These are phyloP conservation scores for Oryza punctata DNA, from an alignment of 176 grass and related monocot species.

Conservation along the genomic window DNA sequence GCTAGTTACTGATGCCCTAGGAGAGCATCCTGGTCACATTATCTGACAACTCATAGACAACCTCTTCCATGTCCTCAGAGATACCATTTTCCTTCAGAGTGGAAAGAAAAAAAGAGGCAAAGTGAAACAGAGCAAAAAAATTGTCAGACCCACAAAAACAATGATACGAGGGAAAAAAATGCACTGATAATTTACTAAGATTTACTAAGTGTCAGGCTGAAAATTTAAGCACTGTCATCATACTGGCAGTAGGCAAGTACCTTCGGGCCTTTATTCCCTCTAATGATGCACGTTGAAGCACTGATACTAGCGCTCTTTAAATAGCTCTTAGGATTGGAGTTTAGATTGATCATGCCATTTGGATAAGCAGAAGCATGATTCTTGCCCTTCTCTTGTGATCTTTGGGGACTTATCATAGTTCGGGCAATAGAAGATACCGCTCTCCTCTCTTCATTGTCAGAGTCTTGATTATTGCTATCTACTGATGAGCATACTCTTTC, in stretches of 20 bases:
- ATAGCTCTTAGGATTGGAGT: constrained; percentile 31
- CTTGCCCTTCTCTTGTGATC: constrained; percentile 31
- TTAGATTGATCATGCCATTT: constrained; percentile 11
- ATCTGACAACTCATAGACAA: constrained; percentile 43
- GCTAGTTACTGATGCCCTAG: neutral
- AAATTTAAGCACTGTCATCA: neutral
- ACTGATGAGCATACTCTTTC: constrained; percentile 70
- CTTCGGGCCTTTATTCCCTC: constrained; percentile 41
- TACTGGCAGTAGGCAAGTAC: constrained; percentile 38
- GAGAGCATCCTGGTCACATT: constrained; percentile 38
- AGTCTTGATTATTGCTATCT: constrained; percentile 32
- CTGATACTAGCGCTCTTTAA: constrained; percentile 58
- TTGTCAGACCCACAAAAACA: neutral
- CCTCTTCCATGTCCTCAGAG: constrained; percentile 47
- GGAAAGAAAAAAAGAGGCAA: neutral
- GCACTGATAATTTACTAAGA: neutral
- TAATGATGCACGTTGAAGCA: constrained; percentile 55
- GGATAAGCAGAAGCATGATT: constrained; percentile 23
- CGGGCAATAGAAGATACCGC: constrained; percentile 49
- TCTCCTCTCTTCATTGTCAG: constrained; percentile 50
- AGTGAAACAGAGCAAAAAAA: neutral
- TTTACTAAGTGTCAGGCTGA: neutral
- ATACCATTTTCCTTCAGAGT: constrained; percentile 47
- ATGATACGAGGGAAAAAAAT: neutral
- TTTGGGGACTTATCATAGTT: constrained; percentile 55